These are phyloP conservation scores for Pluteus cervinus DNA, from an alignment of 768 basidiomycete species.

Conservation along the genomic window DNA sequence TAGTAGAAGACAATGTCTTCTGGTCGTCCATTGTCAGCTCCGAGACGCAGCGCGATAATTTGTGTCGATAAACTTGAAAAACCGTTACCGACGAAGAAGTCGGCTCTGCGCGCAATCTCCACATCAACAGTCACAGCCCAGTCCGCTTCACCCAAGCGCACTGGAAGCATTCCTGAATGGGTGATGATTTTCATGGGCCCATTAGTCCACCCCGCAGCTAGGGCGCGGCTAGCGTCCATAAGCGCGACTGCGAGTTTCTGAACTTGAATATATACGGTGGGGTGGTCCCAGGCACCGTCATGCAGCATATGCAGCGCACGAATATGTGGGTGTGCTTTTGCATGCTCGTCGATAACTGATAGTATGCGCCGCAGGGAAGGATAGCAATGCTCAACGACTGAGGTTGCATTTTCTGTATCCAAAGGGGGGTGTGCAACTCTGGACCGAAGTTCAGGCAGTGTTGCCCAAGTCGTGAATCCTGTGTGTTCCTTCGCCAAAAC, in stretches of 20 bases:
- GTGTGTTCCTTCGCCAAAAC: slow-evolving; percentile 23
- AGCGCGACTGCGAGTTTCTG: slow-evolving; percentile 34
- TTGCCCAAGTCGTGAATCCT: slow-evolving; percentile 44
- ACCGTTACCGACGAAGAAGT: slow-evolving; percentile 41
- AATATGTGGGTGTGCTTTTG: slow-evolving; percentile 27
- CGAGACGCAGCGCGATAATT: slow-evolving; percentile 35
- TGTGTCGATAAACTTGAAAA: slow-evolving; percentile 43
- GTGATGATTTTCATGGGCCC: slow-evolving; percentile 37
- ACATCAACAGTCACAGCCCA: slow-evolving; percentile 40
- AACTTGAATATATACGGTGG: slow-evolving; percentile 33
- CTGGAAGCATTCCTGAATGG: slow-evolving; percentile 32
- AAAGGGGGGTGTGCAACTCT: slow-evolving; percentile 30
- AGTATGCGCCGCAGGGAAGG: slow-evolving; percentile 35
- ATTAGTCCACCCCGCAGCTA: slow-evolving; percentile 26
- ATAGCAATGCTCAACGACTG: slow-evolving; percentile 39
- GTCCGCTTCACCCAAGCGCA: slow-evolving; percentile 33
- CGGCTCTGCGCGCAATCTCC: slow-evolving; percentile 36
- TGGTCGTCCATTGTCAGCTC: slow-evolving; percentile 24
- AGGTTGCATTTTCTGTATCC: slow-evolving; percentile 26
- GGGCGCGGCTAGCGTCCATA: slow-evolving; percentile 26
- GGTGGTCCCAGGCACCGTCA: slow-evolving; percentile 43
- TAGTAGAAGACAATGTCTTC: slow-evolving; percentile 31
- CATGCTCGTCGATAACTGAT: slow-evolving; percentile 29
- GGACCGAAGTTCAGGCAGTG: slow-evolving; percentile 29
- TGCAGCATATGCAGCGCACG: slow-evolving; percentile 37